Evolutionary conservation across 164 flowering plant genomes (phyloP), one percentile per base, ranked within the genome.

Genomic region (Cinnamomum micranthum): DNA sequence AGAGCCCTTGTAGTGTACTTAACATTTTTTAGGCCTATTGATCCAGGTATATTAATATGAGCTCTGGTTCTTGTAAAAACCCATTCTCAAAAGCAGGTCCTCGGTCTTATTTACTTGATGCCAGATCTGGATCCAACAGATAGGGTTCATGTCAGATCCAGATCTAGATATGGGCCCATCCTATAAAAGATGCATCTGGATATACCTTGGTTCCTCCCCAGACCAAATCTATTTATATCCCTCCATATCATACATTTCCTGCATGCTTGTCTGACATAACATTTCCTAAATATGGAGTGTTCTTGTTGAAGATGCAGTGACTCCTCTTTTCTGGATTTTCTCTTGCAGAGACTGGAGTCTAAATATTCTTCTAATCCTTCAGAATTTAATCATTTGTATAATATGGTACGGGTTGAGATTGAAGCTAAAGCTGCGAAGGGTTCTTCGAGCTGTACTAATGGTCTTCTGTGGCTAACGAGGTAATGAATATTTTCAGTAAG

Each of bases 391-490:
- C 76, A 81, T 77, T 82, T 95, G 80, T 92, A 87, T 81, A 86
- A 74, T 69, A 83, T 93, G 85, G 89, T 93, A 62, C 82, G 80
- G 81, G 87, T 52, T 24, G 99, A 95, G 85, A 80, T 95, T 71
- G 91, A 84, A 70, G 82, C 92, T 76, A 91, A 88, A 78, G 88
- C 97, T 9, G 87, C 94, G 22, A 95, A 93, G 81, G 82, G 77
- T 76, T 95, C 98, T 70, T 92, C 97, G 35, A 95, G 99, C 72
- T 95, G 98, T 76, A 93, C 97, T 65, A 93, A 93, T 82, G 99
- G 95, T 24, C 94, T 95, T 79, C 93, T 93, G 50, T 95, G 99
- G 99, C 80, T 95, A 72, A 95, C 99, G 65, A 91, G 99, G 99
- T 93, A 84, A 47, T 59, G 24, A 25, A n/a, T 73, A 35, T n/a